Evolutionary conservation across 805 yeast species (phyloP).

Genomic region (Cyberlindnera euphorbiae): DNA sequence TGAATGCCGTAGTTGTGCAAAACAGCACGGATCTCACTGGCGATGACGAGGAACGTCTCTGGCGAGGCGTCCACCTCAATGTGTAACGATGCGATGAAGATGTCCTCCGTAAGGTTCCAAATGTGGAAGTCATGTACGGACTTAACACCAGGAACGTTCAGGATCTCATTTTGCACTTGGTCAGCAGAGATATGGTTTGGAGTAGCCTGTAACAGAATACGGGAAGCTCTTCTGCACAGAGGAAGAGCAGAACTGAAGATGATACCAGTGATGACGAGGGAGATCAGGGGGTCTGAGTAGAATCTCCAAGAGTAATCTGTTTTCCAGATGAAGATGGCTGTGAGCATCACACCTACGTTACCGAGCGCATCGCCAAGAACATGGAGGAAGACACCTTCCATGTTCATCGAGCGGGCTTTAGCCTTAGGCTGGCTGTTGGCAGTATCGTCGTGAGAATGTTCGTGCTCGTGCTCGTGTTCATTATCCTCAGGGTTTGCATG

Average conservation of each 20-base stretch:
- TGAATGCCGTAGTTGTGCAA: slow-evolving; percentile 84
- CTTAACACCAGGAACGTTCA: slow-evolving; percentile 63
- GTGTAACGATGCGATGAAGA: slow-evolving; percentile 84
- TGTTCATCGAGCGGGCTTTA: slow-evolving; percentile 66
- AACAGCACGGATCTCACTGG: slow-evolving; percentile 69
- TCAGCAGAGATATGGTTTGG: slow-evolving; percentile 81
- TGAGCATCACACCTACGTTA: slow-evolving; percentile 83
- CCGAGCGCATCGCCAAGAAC: slow-evolving; percentile 96
- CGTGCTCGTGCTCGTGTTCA: slow-evolving; percentile 7
- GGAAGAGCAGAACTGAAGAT: slow-evolving; percentile 92
- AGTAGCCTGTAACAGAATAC: slow-evolving; percentile 87
- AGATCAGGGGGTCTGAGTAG: slow-evolving; percentile 82
- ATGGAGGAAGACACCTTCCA: slow-evolving; percentile 95
- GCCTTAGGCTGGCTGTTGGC: slow-evolving; percentile 11
- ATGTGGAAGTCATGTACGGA: slow-evolving; percentile 94
- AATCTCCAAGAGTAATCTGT: slow-evolving; percentile 85
- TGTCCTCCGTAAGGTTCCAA: slow-evolving; percentile 90
- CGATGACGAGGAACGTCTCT: slow-evolving; percentile 63
- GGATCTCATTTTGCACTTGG: slow-evolving; percentile 63
- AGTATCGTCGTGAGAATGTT: slow-evolving; percentile 6
- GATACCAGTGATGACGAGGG: slow-evolving; percentile 79
- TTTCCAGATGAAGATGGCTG: slow-evolving; percentile 92
- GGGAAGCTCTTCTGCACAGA: slow-evolving; percentile 77
- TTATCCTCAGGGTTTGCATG: slow-evolving; percentile 1
- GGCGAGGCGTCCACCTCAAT: slow-evolving; percentile 66